Evolutionary conservation across 768 basidiomycete species (phyloP).

Genomic region (Lactarius tabidus): DNA sequence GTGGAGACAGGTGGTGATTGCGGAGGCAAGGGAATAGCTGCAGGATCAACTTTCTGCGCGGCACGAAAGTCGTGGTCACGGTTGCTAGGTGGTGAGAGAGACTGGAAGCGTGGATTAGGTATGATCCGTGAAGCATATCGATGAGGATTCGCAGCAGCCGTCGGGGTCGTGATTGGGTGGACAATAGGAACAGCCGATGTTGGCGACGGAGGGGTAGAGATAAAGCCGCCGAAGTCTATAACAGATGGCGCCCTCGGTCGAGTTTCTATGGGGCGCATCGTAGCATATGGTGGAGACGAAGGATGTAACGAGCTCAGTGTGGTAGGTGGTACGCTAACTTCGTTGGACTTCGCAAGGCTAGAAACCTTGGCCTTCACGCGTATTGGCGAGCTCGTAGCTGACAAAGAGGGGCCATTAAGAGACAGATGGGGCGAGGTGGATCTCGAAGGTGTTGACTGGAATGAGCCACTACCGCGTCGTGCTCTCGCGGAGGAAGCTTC

Average conservation of each 20-base stretch:
- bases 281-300: slow-evolving; percentile 21
- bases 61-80: slow-evolving; percentile 30
- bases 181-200: slow-evolving; percentile 12
- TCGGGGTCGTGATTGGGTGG: slow-evolving; percentile 55
- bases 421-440: slow-evolving; percentile 24
- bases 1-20: slow-evolving; percentile 69
- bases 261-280: slow-evolving; percentile 21
- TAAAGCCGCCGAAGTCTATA: slow-evolving; percentile 31
- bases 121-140: slow-evolving; percentile 31
- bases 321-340: slow-evolving; percentile 11
- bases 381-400: slow-evolving; percentile 22
- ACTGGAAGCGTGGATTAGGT: slow-evolving; percentile 21
- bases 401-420: slow-evolving; percentile 25
- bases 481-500: slow-evolving; percentile 20
- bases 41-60: slow-evolving; percentile 48
- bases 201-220: slow-evolving; percentile 24
- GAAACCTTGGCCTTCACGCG: slow-evolving; percentile 64
- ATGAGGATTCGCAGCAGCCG: slow-evolving; percentile 56
- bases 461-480: slow-evolving; percentile 31
- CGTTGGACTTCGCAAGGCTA: slow-evolving; percentile 38
- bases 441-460: slow-evolving; percentile 25
- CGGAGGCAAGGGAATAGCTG: slow-evolving; percentile 56
- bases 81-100: slow-evolving; percentile 26
- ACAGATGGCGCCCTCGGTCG: slow-evolving; percentile 33
- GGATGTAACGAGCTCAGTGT: slow-evolving; percentile 8